These are phyloP conservation scores for Xerocomellus intermedius DNA, from an alignment of 768 basidiomycete genomes.

Conservation along the genomic window DNA sequence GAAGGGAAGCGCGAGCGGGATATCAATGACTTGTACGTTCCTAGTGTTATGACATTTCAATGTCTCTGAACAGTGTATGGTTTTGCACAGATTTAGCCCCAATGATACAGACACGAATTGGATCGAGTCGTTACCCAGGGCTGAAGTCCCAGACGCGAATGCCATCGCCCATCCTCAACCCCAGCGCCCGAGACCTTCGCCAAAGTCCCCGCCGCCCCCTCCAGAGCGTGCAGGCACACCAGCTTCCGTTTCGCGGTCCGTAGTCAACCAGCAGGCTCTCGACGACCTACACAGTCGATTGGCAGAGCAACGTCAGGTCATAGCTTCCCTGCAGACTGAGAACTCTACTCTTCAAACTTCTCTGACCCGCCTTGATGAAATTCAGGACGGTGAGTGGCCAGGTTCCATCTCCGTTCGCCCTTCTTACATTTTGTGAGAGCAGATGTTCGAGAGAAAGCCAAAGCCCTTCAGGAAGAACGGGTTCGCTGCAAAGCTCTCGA, in stretches of 20 bases:
- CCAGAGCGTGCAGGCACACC: slow-evolving; percentile 11
- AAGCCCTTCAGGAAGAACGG: slow-evolving; percentile 21
- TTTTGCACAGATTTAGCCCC: slow-evolving; percentile 42
- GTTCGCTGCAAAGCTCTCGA: slow-evolving; percentile 19
- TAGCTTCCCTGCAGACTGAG: slow-evolving; percentile 26
- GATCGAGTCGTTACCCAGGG: slow-evolving; percentile 58
- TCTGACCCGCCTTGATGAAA: slow-evolving; percentile 27
- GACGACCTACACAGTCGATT: slow-evolving; percentile 17
- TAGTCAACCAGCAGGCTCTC: neutral
- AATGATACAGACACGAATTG: slow-evolving; percentile 49
- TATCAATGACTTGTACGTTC: slow-evolving; percentile 64
- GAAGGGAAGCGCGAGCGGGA: slow-evolving; percentile 46
- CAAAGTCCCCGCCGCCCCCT: slow-evolving; percentile 17
- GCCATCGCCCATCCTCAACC: slow-evolving; percentile 35
- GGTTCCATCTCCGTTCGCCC: neutral
- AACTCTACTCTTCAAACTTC: slow-evolving; percentile 29
- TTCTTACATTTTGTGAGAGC: neutral
- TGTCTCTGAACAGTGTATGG: slow-evolving; percentile 6
- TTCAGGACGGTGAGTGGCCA: slow-evolving; percentile 30
- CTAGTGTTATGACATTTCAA: neutral
- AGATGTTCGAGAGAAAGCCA: slow-evolving; percentile 18
- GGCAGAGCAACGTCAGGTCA: slow-evolving; percentile 17
- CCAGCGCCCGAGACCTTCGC: slow-evolving; percentile 20
- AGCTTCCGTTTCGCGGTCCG: slow-evolving; percentile 2
- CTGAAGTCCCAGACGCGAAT: slow-evolving; percentile 28